Conservation (phyloP, 2,329 filamentous ascomycete genomes). For the Penicillium sp. region DNA sequence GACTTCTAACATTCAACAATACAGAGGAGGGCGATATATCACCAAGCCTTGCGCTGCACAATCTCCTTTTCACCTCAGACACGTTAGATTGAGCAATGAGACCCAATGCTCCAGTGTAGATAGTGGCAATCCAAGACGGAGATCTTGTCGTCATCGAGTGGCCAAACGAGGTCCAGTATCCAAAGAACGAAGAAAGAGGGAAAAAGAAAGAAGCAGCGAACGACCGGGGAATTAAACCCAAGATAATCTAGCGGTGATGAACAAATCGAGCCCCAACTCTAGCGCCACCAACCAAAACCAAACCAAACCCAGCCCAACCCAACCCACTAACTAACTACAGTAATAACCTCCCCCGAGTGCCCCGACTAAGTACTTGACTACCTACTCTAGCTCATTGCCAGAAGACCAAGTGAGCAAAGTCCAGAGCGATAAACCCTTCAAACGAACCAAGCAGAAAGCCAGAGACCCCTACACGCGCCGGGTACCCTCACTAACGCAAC, state of each 20-base stretch:
- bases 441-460: background rate
- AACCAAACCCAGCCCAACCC: background rate
- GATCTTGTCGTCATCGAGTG: background rate
- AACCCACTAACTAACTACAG: background rate
- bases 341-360: background rate
- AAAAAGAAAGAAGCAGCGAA: background rate
- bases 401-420: background rate
- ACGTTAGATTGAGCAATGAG: background rate
- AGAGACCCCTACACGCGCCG: background rate
- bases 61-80: background rate
- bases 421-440: background rate
- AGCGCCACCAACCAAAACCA: background rate
- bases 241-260: constrained; percentile 8
- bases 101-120: background rate
- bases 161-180: background rate
- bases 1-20: background rate
- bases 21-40: background rate
- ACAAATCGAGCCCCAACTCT: background rate
- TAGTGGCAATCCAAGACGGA: background rate
- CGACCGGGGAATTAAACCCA: background rate
- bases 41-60: background rate
- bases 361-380: background rate
- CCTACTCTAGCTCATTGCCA: background rate
- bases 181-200: background rate
- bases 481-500: background rate